Evolutionary conservation across 768 basidiomycete genomes (phyloP), one percentile per base, ranked within the genome.

Genomic region (Termitomyces sp.): DNA sequence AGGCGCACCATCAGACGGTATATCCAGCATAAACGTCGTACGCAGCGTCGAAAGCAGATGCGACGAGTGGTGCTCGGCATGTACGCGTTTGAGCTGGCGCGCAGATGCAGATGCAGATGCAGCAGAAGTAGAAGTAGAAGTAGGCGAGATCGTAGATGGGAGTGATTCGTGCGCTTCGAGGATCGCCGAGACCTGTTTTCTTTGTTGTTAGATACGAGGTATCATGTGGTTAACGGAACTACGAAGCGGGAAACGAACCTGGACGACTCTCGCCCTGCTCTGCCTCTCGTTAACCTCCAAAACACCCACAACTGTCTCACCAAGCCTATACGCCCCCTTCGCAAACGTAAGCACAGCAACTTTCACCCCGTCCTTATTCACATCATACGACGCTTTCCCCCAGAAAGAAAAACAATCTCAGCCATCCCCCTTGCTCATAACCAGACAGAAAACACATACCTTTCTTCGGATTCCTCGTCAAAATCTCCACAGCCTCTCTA

Each of bases 341-440:
- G 90, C 84, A 60, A 99, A 90, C 0, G 94, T 97, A 14, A 99
- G 70, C 37, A 90, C 85, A 6, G 96, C 95, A 55, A 98, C 93
- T 41, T 84, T 83, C 37, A 89, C 81, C 0, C 90, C 93, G 35
- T 96, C 92, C 74, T 98, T 97, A 66, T 86, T 90, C 53, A 98
- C 93, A 71, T 98, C 95, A 70, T 93, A 98, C 0, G 93, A 94
- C 38, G 87, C 93, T 96, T 61, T n/a, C n/a, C n/a, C n/a, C n/a
- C n/a, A n/a, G n/a, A n/a, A n/a, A n/a, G 3, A 42, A 22, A n/a
- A 32, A 28, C n/a, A 28, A 21, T 10, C 32, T 15, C 24, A 45
- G 45, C 43, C 15, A 7, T 10, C 26, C 42, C 11, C 34, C 8
- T 30, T 30, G n/a, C 30, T 9, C 21, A 28, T 5, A 12, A 2